Conservation (phyloP, 495 filamentous ascomycete species). For the Articulospora tetracladia region DNA sequence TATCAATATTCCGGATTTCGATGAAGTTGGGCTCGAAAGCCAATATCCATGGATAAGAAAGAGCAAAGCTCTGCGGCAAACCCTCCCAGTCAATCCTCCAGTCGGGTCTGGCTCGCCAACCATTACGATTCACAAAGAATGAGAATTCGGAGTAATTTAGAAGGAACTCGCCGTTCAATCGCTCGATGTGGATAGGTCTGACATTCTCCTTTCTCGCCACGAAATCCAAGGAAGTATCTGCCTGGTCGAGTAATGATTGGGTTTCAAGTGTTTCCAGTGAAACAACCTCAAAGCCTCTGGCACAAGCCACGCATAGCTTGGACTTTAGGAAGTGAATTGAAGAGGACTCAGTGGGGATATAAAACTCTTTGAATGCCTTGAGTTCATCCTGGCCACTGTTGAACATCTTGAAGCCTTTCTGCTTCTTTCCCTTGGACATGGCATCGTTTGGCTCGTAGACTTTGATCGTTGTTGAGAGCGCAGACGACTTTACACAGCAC, state of each 20-base stretch:
- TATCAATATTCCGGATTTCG: constrained; percentile 93
- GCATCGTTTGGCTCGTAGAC: constrained; percentile 96
- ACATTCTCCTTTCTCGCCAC: constrained; percentile 89
- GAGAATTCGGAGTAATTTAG: constrained; percentile 98
- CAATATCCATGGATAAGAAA: constrained; percentile 92
- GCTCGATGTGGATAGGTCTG: constrained; percentile 96
- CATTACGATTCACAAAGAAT: constrained; percentile 98
- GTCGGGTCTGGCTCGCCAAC: constrained; percentile 92
- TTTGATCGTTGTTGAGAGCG: constrained; percentile 91
- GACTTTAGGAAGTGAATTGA: constrained; percentile 97
- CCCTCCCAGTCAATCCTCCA: constrained; percentile 99
- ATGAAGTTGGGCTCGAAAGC: constrained; percentile 99
- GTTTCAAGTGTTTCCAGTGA: constrained; percentile 95
- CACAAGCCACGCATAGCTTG: constrained; percentile 94
- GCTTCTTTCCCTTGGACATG: constrained; percentile 81
- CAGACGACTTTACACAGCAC: constrained; percentile 87
- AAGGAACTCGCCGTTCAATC: constrained; percentile 93
- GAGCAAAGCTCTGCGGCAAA: constrained; percentile 81
- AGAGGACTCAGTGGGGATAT: constrained; percentile 93
- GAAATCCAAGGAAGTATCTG: constrained; percentile 96
- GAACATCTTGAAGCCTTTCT: constrained; percentile 94
- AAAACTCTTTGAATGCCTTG: constrained; percentile 98
- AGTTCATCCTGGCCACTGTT: constrained; percentile 88
- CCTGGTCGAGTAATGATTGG: constrained; percentile 94
- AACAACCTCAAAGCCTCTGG: constrained; percentile 95